Evolutionary conservation across 2,329 filamentous ascomycete species (phyloP).

Genomic region (Hypocreales sp.): DNA sequence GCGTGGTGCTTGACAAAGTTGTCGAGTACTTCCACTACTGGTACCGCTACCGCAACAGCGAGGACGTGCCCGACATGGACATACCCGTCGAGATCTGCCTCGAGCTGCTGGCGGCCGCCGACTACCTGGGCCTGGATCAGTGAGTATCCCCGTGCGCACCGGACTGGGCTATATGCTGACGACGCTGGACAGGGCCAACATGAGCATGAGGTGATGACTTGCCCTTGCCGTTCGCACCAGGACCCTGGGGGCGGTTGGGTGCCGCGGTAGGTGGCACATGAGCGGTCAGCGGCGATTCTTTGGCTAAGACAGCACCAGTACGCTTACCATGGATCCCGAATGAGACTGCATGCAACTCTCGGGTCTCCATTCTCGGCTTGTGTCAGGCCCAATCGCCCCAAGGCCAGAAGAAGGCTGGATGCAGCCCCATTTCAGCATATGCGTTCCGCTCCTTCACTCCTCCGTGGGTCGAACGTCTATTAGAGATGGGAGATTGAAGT

Average conservation of each 20-base stretch:
- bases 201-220: conserved; percentile 20
- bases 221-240: too few relatives aligned
- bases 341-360: too few relatives aligned
- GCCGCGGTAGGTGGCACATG: too few relatives aligned
- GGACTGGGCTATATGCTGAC: conserved; percentile 11
- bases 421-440: conserved; percentile 39
- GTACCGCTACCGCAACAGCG: conserved; percentile 53
- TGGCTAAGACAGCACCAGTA: too few relatives aligned
- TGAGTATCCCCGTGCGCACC: too few relatives aligned
- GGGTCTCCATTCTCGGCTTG: too few relatives aligned
- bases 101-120: conserved; percentile 62
- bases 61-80: conserved; percentile 67
- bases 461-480: conserved; percentile 39
- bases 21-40: conserved; percentile 77
- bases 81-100: conserved; percentile 66
- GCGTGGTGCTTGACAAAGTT: conserved; percentile 61
- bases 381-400: too few relatives aligned
- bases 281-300: too few relatives aligned
- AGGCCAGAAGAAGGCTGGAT: too few relatives aligned
- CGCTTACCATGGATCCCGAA: too few relatives aligned
- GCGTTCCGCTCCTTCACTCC: conserved; percentile 29
- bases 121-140: conserved; percentile 56
- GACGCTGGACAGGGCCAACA: conserved; percentile 16
- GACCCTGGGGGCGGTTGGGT: too few relatives aligned
- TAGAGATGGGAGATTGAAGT: conserved; percentile 34